A percentile compares a stretch with the other conserved stretches of the same genome.
These are phyloP conservation scores for Erigeron philadelphicus DNA, from an alignment of 140 eudicot species.

Conservation along the genomic window DNA sequence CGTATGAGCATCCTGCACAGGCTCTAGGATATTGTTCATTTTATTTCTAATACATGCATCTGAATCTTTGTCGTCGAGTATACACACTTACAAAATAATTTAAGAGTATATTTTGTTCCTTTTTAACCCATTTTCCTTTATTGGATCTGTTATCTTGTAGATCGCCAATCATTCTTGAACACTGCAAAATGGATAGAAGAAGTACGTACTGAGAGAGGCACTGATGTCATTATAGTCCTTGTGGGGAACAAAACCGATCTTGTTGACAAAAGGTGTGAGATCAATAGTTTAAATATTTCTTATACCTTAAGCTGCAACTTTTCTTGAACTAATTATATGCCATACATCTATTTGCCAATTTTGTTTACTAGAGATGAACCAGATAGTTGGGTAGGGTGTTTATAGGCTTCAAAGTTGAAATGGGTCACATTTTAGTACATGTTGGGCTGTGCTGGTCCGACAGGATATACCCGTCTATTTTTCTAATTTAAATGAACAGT, in stretches of 20 bases:
- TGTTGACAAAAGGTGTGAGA: constrained; percentile 79
- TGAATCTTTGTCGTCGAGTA: constrained; percentile 6
- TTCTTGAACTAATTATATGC: constrained; percentile 7
- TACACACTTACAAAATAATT: not conserved
- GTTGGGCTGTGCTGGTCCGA: too few relatives aligned
- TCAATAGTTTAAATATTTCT: not conserved
- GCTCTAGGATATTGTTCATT: not conserved
- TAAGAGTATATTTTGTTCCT: not conserved
- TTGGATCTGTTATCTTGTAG: constrained; percentile 30
- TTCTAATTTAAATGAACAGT: too few relatives aligned
- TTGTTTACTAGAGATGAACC: not conserved
- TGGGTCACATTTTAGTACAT: not conserved
- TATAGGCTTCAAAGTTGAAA: not conserved
- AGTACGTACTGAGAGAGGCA: constrained; percentile 85
- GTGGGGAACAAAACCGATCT: constrained; percentile 96
- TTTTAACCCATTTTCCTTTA: constrained; percentile 9
- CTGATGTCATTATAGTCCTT: constrained; percentile 81
- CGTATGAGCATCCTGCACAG: not conserved
- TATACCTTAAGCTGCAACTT: not conserved
- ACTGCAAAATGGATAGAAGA: constrained; percentile 89
- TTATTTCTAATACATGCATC: constrained; percentile 1
- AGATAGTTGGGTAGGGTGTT: not conserved
- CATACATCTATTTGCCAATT: constrained; percentile 1
- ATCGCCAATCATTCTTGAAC: constrained; percentile 86
- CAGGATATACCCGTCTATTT: too few relatives aligned